Conservation (phyloP, 306 rosid species). For the Macrotyloma uniflorum region DNA sequence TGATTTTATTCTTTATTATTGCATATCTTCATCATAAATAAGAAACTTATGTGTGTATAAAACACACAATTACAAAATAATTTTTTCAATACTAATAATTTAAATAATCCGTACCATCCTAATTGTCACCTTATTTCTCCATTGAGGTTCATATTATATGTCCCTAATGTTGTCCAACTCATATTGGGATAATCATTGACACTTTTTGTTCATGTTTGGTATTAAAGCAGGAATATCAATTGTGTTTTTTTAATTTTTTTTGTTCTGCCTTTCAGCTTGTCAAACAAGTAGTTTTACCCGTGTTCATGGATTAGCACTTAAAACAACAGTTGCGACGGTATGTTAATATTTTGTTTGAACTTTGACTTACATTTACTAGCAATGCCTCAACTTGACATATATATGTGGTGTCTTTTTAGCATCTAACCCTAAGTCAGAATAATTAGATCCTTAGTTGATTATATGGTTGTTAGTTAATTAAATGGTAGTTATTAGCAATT, state of each 20-base stretch:
- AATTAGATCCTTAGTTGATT: too few relatives aligned
- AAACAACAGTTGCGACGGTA: constrained; percentile 99
- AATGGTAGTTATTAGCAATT: too few relatives aligned
- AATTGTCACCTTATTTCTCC: not conserved
- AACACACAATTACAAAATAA: too few relatives aligned
- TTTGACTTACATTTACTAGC: constrained; percentile 18
- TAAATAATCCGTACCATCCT: not conserved
- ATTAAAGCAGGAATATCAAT: constrained; percentile 16
- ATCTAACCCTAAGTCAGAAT: not conserved
- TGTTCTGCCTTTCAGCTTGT: constrained; percentile 28
- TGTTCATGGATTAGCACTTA: constrained; percentile 91
- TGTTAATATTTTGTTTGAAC: constrained; percentile 37
- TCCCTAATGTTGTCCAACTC: not conserved
- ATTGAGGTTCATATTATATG: constrained; percentile 13
- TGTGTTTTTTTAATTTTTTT: constrained; percentile 34
- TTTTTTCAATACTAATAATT: too few relatives aligned
- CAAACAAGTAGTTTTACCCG: constrained; percentile 99
- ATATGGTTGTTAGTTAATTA: too few relatives aligned
- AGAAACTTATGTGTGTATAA: too few relatives aligned
- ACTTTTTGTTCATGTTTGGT: constrained; percentile 23
- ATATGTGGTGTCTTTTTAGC: constrained; percentile 21
- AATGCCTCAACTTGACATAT: constrained; percentile 10
- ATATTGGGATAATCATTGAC: not conserved
- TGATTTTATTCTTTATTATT: too few relatives aligned
- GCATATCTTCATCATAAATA: too few relatives aligned